phyloP scores from a whole-genome alignment of 805 yeast genomes.

The Starmerella gropengiesseri region DNA sequence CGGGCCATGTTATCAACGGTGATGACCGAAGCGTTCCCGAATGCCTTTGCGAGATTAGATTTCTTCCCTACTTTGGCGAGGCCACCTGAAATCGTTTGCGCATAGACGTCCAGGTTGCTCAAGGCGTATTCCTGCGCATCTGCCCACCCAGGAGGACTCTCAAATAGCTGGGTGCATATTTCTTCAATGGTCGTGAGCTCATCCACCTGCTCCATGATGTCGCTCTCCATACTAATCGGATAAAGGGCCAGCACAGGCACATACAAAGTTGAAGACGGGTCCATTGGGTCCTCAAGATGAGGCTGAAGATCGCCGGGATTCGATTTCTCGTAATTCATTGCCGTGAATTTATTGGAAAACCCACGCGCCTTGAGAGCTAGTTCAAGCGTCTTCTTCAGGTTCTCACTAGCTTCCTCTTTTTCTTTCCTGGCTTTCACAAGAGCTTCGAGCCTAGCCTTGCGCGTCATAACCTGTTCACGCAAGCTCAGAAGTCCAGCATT shows the following conservation, averaged over 20 bases:
- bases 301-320: slow-evolving; percentile 34
- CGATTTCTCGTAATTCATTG: slow-evolving; percentile 26
- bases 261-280: slow-evolving; percentile 57
- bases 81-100: slow-evolving; percentile 79
- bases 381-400: slow-evolving; percentile 31
- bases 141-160: slow-evolving; percentile 58
- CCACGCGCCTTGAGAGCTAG: slow-evolving; percentile 56
- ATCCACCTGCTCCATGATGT: slow-evolving; percentile 62
- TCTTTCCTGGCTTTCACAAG: slow-evolving; percentile 9
- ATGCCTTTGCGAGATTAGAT: slow-evolving; percentile 49
- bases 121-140: slow-evolving; percentile 46
- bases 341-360: slow-evolving; percentile 8
- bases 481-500: slow-evolving; percentile 47
- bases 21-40: slow-evolving; percentile 63
- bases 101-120: slow-evolving; percentile 55
- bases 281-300: slow-evolving; percentile 25
- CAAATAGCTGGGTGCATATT: slow-evolving; percentile 46
- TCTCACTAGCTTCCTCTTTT: slow-evolving; percentile 17
- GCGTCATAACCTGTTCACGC: slow-evolving; percentile 33
- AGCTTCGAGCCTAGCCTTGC: slow-evolving; percentile 26
- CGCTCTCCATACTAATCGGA: slow-evolving; percentile 77
- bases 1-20: slow-evolving; percentile 63
- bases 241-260: slow-evolving; percentile 72
- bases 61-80: slow-evolving; percentile 76
- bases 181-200: slow-evolving; percentile 61